Evolutionary conservation across 2,329 filamentous ascomycete species (phyloP).

Genomic region (Moelleriella libera): DNA sequence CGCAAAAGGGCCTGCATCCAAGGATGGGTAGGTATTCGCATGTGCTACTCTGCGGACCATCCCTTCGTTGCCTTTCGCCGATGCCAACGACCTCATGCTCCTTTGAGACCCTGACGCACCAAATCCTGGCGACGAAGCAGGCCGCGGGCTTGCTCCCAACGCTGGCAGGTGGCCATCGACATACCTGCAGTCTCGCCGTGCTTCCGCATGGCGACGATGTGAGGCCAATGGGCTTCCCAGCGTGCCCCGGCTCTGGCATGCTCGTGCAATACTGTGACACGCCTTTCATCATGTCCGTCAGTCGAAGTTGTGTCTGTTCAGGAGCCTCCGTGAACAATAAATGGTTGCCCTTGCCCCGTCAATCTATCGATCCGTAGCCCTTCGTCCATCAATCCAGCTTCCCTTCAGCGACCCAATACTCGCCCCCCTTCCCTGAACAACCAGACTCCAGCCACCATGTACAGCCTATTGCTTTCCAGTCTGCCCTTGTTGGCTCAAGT

Average conservation of each 20-base stretch:
- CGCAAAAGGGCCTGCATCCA: neutral
- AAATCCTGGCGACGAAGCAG: neutral
- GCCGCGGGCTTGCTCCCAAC: neutral
- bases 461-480: slow-evolving; percentile 8
- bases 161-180: neutral
- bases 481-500: slow-evolving; percentile 13
- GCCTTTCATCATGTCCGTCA: neutral
- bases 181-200: neutral
- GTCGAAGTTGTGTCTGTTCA: neutral
- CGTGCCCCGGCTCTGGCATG: neutral
- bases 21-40: neutral
- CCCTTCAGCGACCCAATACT: neutral
- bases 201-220: neutral
- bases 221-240: neutral
- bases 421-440: neutral
- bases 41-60: neutral
- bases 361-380: neutral
- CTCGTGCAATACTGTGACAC: neutral
- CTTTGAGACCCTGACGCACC: neutral
- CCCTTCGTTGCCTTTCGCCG: neutral
- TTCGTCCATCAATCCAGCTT: neutral
- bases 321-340: neutral
- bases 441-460: slow-evolving; percentile 6
- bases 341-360: slow-evolving; percentile 1
- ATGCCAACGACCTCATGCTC: neutral